phyloP scores from a whole-genome alignment of 495 filamentous ascomycete species.

The Trichoderma asperelloides region DNA sequence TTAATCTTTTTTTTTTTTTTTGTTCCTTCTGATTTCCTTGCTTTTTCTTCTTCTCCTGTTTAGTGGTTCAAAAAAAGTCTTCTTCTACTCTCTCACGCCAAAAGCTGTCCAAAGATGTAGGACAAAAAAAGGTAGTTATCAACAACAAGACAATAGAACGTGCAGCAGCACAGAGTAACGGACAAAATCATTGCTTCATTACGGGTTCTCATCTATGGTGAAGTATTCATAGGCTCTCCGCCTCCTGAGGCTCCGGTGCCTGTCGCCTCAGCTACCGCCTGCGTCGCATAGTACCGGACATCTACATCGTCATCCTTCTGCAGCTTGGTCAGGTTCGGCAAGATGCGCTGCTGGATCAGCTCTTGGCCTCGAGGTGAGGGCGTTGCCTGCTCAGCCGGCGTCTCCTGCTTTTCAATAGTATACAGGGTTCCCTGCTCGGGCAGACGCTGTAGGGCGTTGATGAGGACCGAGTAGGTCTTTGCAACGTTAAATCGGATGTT shows the following conservation, averaged over 20 bases:
- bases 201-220: constrained; percentile 39
- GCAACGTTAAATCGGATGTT: constrained; percentile 99
- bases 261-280: constrained; percentile 32
- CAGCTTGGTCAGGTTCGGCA: constrained; percentile 88
- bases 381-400: constrained; percentile 29
- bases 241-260: constrained; percentile 24
- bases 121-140: not conserved
- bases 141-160: not conserved
- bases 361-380: constrained; percentile 68
- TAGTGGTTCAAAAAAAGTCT: not conserved
- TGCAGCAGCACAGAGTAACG: not conserved
- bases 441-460: constrained; percentile 79
- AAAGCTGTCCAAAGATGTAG: not conserved
- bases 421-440: constrained; percentile 81
- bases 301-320: constrained; percentile 96
- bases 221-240: constrained; percentile 51
- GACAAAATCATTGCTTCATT: constrained; percentile 18
- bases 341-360: constrained; percentile 76
- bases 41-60: not conserved
- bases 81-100: not conserved
- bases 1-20: not conserved
- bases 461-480: constrained; percentile 87
- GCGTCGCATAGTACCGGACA: constrained; percentile 85
- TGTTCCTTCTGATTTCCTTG: not conserved
- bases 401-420: constrained; percentile 68